These are phyloP conservation scores for Paraphoma chrysanthemicola DNA, from an alignment of 2,329 filamentous ascomycete genomes.

Conservation along the genomic window DNA sequence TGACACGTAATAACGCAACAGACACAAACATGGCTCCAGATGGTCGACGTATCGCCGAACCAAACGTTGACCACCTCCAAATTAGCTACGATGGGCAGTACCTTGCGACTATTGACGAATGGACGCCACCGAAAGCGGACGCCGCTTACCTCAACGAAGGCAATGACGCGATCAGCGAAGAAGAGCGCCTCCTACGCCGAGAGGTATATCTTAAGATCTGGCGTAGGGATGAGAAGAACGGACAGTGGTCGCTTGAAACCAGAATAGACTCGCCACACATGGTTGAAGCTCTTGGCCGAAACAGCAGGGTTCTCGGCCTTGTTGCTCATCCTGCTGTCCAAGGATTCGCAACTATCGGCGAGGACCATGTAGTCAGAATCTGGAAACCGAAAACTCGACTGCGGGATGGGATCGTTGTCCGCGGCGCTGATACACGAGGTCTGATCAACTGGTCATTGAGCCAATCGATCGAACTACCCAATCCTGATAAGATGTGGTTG, in stretches of 20 bases:
- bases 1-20: conserved; percentile 87
- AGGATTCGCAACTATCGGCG: conserved; percentile 84
- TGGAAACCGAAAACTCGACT: conserved; percentile 80
- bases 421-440: conserved; percentile 58
- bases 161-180: conserved; percentile 49
- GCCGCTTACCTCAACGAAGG: conserved; percentile 61
- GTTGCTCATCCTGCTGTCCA: conserved; percentile 71
- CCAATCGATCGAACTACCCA: conserved; percentile 53
- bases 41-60: conserved; percentile 75
- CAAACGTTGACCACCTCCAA: conserved; percentile 75
- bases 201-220: conserved; percentile 94
- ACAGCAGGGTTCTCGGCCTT: conserved; percentile 72
- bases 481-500: conserved; percentile 45
- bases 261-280: conserved; percentile 84
- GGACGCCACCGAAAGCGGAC: conserved; percentile 77
- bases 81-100: conserved; percentile 84
- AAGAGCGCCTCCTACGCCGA: conserved; percentile 58
- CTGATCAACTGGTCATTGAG: conserved; percentile 79
- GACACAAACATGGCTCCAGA: conserved; percentile 78
- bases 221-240: conserved; percentile 67
- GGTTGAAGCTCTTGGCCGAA: conserved; percentile 54
- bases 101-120: conserved; percentile 92
- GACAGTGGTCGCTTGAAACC: conserved; percentile 75
- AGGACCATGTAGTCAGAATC: conserved; percentile 77
- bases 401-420: conserved; percentile 71